Evolutionary conservation across 768 basidiomycete species (phyloP), one percentile per base, ranked within the genome.

Genomic region (Boletus rubescentipes): DNA sequence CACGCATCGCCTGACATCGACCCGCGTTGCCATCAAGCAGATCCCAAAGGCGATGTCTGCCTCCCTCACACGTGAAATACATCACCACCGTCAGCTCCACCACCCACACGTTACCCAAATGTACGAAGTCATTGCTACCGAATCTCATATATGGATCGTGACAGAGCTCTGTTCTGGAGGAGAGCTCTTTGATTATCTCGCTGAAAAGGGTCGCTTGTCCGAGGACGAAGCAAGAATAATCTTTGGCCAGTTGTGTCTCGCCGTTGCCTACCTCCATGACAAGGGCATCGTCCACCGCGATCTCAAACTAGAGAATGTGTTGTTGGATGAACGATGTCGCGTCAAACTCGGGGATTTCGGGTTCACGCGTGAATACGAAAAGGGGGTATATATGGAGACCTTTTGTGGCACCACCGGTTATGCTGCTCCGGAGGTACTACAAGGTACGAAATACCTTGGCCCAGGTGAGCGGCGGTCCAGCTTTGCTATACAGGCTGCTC

Each of bases 51-150:
- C 86, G 53, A 84, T 93, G 79, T 92, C 95, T 31, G 82, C 94
- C 7, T 82, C 89, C 16, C 80, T 99, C 37, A 99, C 97, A 26
- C 85, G 96, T 59, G 96, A 99, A 75, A 97, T 99, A 51, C 96
- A 99, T 67, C 97, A 99, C 65, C 96, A 99, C 74, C 89, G 96
- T 46, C 90, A 93, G 45, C 82, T 99, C 12, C 97, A 97, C 68
- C 96, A 98, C 65, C 93, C 93, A 0, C 86, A 97, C 67, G 84
- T 99, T 64, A 91, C 93, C 14, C 93, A 96, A 67, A 86, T 98
- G 72, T 97, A 91, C 76, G 96, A 99, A 73, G 92, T 98, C 67
- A 91, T 98, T 67, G 97, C 97, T 9, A 98, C 97, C 2, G 97
- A 99, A 73, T 82, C 84, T 23, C 82, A 84, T 59, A 95, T 99